Conservation (phyloP, 768 basidiomycete genomes). For the Obba rivulosa region DNA sequence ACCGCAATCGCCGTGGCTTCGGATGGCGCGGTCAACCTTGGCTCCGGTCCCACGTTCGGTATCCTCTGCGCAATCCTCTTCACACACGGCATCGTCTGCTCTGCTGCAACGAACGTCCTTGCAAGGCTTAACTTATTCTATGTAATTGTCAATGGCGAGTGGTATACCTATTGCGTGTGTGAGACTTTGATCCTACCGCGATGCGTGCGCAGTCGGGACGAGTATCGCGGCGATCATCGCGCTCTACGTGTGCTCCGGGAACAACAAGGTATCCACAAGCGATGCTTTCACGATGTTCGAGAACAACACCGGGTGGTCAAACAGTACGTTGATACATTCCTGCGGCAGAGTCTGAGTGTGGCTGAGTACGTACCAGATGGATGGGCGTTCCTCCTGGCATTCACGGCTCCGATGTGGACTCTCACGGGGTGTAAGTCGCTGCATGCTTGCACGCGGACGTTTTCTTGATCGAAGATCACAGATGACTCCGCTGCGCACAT, state of each 20-base stretch:
- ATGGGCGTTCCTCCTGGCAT: conserved; percentile 70
- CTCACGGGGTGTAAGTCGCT: conserved; percentile 60
- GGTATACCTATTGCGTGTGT: background rate
- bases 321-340: conserved; percentile 35
- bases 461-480: conserved; percentile 17
- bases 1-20: conserved; percentile 61
- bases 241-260: conserved; percentile 51
- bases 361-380: conserved; percentile 38
- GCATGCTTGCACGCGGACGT: background rate
- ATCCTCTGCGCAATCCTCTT: conserved; percentile 61
- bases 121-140: conserved; percentile 70
- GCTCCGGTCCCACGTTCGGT: conserved; percentile 59
- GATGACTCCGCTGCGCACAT: conserved; percentile 77
- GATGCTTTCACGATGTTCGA: conserved; percentile 68
- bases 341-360: background rate
- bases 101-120: conserved; percentile 58
- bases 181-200: background rate
- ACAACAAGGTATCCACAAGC: conserved; percentile 52
- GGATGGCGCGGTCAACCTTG: conserved; percentile 45
- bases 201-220: conserved; percentile 47
- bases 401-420: conserved; percentile 78
- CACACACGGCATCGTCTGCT: conserved; percentile 67
- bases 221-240: conserved; percentile 57
- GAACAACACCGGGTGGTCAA: conserved; percentile 65
- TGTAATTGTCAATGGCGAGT: conserved; percentile 56